Evolutionary conservation across 2,329 filamentous ascomycete species (phyloP).

Genomic region (Alternaria novae-zelandiae): DNA sequence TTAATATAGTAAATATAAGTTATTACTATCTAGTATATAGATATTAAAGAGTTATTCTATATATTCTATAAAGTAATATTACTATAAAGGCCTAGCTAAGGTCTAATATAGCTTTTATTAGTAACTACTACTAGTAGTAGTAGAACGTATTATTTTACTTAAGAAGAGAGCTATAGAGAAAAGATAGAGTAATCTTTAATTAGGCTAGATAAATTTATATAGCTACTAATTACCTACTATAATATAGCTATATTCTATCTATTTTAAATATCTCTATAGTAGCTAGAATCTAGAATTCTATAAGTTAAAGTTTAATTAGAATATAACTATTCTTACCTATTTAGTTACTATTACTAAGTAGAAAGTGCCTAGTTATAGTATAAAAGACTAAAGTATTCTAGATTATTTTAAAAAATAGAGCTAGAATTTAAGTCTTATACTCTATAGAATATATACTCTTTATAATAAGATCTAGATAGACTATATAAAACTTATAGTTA

Average conservation of each 20-base stretch:
- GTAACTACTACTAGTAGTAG: not conserved
- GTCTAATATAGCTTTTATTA: constrained; percentile 9
- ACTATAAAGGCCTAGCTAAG: constrained; percentile 1
- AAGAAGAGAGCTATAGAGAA: constrained; percentile 12
- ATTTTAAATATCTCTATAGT: constrained; percentile 70
- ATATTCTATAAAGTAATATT: constrained; percentile 9
- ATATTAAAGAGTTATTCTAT: not conserved
- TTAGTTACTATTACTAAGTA: constrained; percentile 78
- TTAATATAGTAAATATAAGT: not conserved
- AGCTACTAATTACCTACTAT: constrained; percentile 69
- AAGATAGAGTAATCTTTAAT: constrained; percentile 61
- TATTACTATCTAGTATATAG: not conserved
- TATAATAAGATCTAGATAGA: constrained; percentile 79
- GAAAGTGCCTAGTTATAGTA: constrained; percentile 70
- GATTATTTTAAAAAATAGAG: constrained; percentile 86
- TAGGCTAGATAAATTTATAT: constrained; percentile 65
- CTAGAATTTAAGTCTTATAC: constrained; percentile 72
- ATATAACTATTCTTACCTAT: constrained; percentile 36
- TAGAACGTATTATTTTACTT: constrained; percentile 2
- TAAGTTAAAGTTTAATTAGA: constrained; percentile 4
- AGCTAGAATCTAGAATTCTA: constrained; percentile 51
- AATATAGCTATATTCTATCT: constrained; percentile 70
- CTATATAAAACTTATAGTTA: constrained; percentile 70
- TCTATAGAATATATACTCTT: constrained; percentile 74
- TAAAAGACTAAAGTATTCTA: constrained; percentile 74